Evolutionary conservation across 2,329 filamentous ascomycete species (phyloP).

Genomic region (Fusarium sp.): DNA sequence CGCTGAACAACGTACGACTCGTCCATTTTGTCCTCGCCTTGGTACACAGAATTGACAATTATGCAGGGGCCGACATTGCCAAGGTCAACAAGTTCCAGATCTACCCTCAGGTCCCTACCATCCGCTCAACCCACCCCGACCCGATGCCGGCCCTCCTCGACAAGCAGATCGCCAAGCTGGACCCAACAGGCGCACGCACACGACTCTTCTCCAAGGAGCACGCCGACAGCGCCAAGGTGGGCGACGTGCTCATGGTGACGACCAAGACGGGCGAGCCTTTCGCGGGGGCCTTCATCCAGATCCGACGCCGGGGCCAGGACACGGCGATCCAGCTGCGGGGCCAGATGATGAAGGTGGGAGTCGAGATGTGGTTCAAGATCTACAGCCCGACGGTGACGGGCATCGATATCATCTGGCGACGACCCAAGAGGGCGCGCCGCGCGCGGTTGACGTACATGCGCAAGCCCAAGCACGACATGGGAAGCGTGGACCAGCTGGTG

Average conservation of each 20-base stretch:
- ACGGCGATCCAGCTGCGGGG: conserved; percentile 89
- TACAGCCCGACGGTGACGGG: conserved; percentile 90
- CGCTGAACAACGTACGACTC: conserved; percentile 51
- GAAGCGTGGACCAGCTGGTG: conserved; percentile 85
- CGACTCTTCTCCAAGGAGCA: conserved; percentile 84
- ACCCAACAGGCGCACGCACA: conserved; percentile 85
- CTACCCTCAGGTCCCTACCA: conserved; percentile 67
- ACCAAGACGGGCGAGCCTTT: conserved; percentile 87
- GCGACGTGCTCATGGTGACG: conserved; percentile 92
- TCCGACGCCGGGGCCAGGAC: conserved; percentile 89
- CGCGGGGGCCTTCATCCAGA: conserved; percentile 86
- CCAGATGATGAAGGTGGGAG: conserved; percentile 85
- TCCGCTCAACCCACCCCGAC: conserved; percentile 69
- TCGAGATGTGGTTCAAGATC: conserved; percentile 98
- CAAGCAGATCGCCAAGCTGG: conserved; percentile 78
- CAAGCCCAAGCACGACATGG: conserved; percentile 86
- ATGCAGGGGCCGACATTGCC: conserved; percentile 49
- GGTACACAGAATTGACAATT: conserved; percentile 22
- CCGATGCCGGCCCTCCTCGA: conserved; percentile 76
- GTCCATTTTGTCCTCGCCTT: neutral
- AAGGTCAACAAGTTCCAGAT: conserved; percentile 60
- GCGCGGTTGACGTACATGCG: conserved; percentile 93
- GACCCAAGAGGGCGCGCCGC: conserved; percentile 84
- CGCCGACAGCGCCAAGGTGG: conserved; percentile 81
- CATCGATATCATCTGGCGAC: conserved; percentile 92